These are phyloP conservation scores for Stellera chamaejasme DNA, from an alignment of 345 rosid species.

Conservation along the genomic window DNA sequence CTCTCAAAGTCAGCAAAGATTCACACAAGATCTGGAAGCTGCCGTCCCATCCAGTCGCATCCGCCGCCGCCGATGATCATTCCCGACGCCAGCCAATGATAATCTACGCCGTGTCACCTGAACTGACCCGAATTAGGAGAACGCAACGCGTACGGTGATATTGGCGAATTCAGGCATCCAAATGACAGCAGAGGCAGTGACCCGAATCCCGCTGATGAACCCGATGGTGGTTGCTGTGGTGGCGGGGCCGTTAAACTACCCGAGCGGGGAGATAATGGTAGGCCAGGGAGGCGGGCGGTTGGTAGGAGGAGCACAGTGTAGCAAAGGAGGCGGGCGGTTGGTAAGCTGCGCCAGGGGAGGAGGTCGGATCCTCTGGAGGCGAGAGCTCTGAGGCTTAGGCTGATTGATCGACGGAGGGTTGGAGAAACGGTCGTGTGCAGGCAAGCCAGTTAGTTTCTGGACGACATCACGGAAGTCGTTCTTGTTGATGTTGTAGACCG, in stretches of 20 bases:
- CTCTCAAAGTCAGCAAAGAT: constrained; percentile 48
- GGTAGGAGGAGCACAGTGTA: constrained; percentile 23
- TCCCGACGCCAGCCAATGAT: constrained; percentile 41
- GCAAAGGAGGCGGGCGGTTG: constrained; percentile 61
- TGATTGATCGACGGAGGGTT: constrained; percentile 68
- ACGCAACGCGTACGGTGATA: constrained; percentile 48
- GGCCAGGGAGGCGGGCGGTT: constrained; percentile 59
- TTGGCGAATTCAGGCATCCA: constrained; percentile 78
- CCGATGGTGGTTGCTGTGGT: constrained; percentile 17
- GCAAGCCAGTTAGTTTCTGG: constrained; percentile 90
- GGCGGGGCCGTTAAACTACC: constrained; percentile 21
- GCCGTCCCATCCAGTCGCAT: constrained; percentile 25
- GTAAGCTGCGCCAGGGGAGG: constrained; percentile 68
- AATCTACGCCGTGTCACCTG: constrained; percentile 72
- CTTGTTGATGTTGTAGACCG: constrained; percentile 92
- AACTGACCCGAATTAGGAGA: constrained; percentile 55
- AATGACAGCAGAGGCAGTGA: constrained; percentile 35
- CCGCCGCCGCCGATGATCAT: constrained; percentile 14
- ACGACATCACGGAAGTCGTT: constrained; percentile 89
- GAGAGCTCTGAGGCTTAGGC: constrained; percentile 64
- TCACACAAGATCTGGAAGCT: constrained; percentile 59
- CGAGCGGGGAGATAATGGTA: constrained; percentile 64
- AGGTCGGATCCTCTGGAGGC: no score
- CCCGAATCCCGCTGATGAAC: no score
- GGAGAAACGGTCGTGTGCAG: constrained; percentile 71